A percentile compares a stretch with the other conserved stretches of the same genome.
Evolutionary conservation across 257 asterid species (phyloP).

Genomic region (Nicotiana knightiana): DNA sequence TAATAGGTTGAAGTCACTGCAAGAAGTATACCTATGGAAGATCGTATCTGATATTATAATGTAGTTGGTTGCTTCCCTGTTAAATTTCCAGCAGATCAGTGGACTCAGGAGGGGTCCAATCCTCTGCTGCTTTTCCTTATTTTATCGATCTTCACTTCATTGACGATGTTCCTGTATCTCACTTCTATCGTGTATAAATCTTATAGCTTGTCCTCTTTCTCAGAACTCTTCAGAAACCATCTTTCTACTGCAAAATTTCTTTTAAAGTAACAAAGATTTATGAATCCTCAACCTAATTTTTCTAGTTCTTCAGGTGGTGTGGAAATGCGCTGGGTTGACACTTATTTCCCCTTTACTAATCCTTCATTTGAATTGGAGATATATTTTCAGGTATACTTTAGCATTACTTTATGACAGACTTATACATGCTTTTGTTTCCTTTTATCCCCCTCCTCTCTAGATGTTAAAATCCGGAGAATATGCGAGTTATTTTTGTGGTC

Average conservation of each 20-base stretch:
- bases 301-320: constrained; percentile 57
- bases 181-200: neutral
- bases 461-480: neutral
- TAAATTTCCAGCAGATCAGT: neutral
- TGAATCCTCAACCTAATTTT: constrained; percentile 10
- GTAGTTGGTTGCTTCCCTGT: neutral
- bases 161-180: no score
- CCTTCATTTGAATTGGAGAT: constrained; percentile 96
- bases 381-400: constrained; percentile 63
- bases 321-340: constrained; percentile 98
- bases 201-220: neutral
- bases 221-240: neutral
- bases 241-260: neutral
- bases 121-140: neutral
- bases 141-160: no score
- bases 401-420: neutral
- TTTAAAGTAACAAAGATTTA: neutral
- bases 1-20: neutral
- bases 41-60: neutral
- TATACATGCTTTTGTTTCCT: neutral
- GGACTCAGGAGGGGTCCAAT: neutral
- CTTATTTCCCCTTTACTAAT: constrained; percentile 88
- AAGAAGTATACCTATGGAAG: neutral
- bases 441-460: neutral
- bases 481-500: neutral